Conservation (phyloP, 1,139 yeast genomes). For the Candida pseudoviswanathii region DNA sequence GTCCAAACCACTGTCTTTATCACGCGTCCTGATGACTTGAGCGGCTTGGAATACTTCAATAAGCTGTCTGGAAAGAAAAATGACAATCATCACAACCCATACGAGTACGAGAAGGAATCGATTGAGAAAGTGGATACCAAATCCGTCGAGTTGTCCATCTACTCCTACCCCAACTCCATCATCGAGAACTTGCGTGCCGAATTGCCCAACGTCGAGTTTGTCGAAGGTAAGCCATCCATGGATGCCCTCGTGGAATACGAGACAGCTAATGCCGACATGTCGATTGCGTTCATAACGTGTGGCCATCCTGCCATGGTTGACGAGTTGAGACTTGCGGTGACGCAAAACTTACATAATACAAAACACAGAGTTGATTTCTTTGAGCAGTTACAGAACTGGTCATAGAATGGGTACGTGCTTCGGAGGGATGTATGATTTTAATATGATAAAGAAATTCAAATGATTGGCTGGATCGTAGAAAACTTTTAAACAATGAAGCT, state of each 20-base stretch:
- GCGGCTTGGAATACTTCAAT: slow-evolving; percentile 7
- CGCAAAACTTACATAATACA: slow-evolving; percentile 22
- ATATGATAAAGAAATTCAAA: too few species aligned
- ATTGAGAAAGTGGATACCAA: slow-evolving; percentile 19
- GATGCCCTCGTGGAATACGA: slow-evolving; percentile 23
- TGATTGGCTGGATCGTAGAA: too few species aligned
- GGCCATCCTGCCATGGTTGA: slow-evolving; percentile 42
- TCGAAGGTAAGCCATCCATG: slow-evolving; percentile 33
- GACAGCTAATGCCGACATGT: slow-evolving; percentile 26
- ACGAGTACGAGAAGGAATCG: slow-evolving; percentile 4
- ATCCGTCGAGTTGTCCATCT: slow-evolving; percentile 7
- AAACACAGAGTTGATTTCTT: slow-evolving; percentile 27
- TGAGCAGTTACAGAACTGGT: slow-evolving; percentile 33
- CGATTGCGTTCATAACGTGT: slow-evolving; percentile 38
- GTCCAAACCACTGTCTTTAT: slow-evolving; percentile 32
- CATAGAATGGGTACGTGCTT: background rate
- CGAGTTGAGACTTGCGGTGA: slow-evolving; percentile 28
- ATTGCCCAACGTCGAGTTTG: slow-evolving; percentile 25
- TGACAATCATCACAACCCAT: background rate
- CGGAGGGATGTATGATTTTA: too few species aligned
- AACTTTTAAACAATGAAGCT: too few species aligned
- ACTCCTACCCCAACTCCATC: slow-evolving; percentile 8
- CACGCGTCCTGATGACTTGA: slow-evolving; percentile 25
- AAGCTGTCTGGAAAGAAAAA: too few species aligned
- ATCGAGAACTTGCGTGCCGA: slow-evolving; percentile 10